phyloP scores from a whole-genome alignment of 495 filamentous ascomycete species.

The Tuber aestivum region DNA sequence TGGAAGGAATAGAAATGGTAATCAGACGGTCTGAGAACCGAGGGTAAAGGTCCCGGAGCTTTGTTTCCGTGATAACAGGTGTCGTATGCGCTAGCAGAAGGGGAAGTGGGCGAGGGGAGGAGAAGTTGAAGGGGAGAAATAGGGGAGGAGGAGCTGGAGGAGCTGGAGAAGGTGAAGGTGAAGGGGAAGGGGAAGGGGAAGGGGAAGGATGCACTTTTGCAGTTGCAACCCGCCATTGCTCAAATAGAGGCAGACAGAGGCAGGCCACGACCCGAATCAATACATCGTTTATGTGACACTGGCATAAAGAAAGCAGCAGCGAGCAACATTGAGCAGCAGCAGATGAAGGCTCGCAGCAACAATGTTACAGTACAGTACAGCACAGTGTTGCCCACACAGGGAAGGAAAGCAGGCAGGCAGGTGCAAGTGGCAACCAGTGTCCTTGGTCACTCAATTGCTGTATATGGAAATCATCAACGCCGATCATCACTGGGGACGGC shows the following conservation, averaged over 20 bases:
- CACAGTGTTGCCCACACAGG: not conserved
- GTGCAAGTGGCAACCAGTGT: not conserved
- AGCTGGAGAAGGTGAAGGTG: not conserved
- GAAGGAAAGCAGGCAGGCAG: too few relatives aligned
- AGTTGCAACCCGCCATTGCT: not conserved
- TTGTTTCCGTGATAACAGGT: not conserved
- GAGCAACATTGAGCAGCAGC: not conserved
- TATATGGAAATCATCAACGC: not conserved
- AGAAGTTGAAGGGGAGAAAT: not conserved
- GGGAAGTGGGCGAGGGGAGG: not conserved
- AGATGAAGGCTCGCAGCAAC: not conserved
- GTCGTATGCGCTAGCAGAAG: not conserved
- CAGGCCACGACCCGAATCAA: conserved; percentile 2
- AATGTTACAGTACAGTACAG: not conserved
- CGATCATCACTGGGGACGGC: not conserved
- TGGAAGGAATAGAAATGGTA: not conserved
- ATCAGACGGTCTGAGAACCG: not conserved
- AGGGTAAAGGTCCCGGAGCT: not conserved
- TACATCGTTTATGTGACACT: conserved; percentile 3
- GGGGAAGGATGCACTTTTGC: not conserved
- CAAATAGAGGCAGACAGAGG: not conserved
- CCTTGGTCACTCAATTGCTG: not conserved
- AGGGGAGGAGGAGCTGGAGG: not conserved
- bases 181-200: not conserved
- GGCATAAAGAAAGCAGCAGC: not conserved